phyloP scores from a whole-genome alignment of 306 rosid genomes.

The Glycine tomentella region DNA sequence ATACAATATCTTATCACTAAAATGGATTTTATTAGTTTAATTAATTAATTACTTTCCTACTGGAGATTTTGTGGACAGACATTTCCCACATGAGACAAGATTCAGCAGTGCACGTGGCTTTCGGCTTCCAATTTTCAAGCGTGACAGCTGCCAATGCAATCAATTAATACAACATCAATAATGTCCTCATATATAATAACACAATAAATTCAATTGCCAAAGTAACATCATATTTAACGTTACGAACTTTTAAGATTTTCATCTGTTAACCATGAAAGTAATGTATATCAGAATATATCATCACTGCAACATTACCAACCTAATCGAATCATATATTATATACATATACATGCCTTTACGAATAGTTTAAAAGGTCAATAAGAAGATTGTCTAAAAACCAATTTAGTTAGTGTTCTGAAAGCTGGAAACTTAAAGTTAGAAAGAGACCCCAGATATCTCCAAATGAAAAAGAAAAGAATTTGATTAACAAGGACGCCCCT shows the following conservation, averaged over 20 bases:
- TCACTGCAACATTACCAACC: too few relatives aligned
- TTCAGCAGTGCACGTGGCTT: conserved; percentile 78
- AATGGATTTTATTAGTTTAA: conserved; percentile 47
- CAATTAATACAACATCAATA: conserved; percentile 43
- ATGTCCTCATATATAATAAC: conserved; percentile 8
- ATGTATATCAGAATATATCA: too few relatives aligned
- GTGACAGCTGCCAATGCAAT: conserved; percentile 81
- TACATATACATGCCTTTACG: conserved; percentile 14
- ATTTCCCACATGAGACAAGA: conserved; percentile 87
- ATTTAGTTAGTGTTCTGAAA: conserved; percentile 6
- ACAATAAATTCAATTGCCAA: conserved; percentile 6
- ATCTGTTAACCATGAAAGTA: too few relatives aligned
- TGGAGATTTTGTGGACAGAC: conserved; percentile 79
- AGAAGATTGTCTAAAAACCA: conserved; percentile 16
- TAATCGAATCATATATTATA: too few relatives aligned
- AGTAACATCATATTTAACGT: background rate
- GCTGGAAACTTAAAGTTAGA: conserved; percentile 2
- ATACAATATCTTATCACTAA: conserved; percentile 50
- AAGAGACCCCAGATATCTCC: conserved; percentile 11
- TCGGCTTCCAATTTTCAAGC: conserved; percentile 70
- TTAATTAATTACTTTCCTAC: conserved; percentile 53
- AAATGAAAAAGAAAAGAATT: conserved; percentile 4
- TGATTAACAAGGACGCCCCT: conserved; percentile 9
- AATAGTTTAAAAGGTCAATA: background rate
- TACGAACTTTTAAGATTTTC: too few relatives aligned